Evolutionary conservation across 1,284 basidiomycete genomes (phyloP).

Genomic region (Anthracocystis panici-leucophaei): DNA sequence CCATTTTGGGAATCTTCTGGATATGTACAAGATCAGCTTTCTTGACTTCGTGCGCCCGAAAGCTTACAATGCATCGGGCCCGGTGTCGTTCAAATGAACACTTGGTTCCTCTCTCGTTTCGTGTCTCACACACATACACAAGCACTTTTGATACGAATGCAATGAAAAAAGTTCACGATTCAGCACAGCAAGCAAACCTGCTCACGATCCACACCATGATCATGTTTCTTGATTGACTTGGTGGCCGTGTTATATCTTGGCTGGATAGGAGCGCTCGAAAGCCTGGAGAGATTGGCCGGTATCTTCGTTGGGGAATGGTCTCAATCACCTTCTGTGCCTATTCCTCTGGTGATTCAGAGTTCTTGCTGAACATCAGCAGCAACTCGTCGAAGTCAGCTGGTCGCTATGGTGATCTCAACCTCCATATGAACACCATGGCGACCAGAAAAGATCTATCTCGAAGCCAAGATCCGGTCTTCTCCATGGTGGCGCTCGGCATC

Average conservation of each 20-base stretch:
- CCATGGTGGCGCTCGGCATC: constrained; percentile 1
- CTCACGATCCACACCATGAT: constrained; percentile 4
- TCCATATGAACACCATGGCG: constrained; percentile 8
- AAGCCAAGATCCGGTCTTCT: constrained; percentile 4
- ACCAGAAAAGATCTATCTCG: neutral
- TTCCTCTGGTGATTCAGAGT: neutral
- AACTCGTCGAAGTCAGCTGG: neutral
- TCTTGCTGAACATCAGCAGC: constrained; percentile 5
- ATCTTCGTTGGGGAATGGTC: constrained; percentile 11
- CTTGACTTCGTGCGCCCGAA: neutral
- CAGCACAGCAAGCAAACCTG: neutral
- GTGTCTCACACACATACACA: neutral
- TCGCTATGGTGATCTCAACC: neutral
- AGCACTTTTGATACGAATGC: neutral
- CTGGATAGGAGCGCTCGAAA: neutral
- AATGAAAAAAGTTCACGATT: neutral
- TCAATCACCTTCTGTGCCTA: constrained; percentile 6
- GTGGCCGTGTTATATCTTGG: constrained; percentile 8
- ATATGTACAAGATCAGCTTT: neutral
- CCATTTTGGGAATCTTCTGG: neutral
- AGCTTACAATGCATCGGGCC: neutral
- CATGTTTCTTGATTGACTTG: constrained; percentile 3
- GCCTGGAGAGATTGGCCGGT: neutral
- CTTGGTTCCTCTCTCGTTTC: neutral
- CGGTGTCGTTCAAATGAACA: constrained; percentile 3